Conservation (phyloP, 306 rosid species). For the apple (Malus domestica) region ASM211411v1 NC_041804.1:2496001-2496500, state of each 20-base stretch:
- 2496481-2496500: background rate
- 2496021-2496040: conserved; percentile 61
- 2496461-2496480: background rate
- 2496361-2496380: background rate
- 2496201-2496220: conserved; percentile 51
- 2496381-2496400: background rate
- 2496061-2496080: conserved; percentile 49
- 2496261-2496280: conserved; percentile 40
- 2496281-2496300: background rate
- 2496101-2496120: conserved; percentile 81
- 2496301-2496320: background rate
- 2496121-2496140: conserved; percentile 66
- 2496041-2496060: conserved; percentile 51
- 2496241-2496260: conserved; percentile 59
- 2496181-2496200: conserved; percentile 49
- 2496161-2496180: conserved; percentile 41
- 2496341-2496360: background rate
- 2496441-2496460: background rate
- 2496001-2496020: conserved; percentile 64
- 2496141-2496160: conserved; percentile 63
- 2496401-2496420: background rate
- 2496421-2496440: background rate
- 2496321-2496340: background rate
- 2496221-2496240: conserved; percentile 54
- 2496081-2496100: conserved; percentile 60